phyloP scores from a whole-genome alignment of 805 yeast genomes.

The Kluyveromyces dobzhanskii region DNA sequence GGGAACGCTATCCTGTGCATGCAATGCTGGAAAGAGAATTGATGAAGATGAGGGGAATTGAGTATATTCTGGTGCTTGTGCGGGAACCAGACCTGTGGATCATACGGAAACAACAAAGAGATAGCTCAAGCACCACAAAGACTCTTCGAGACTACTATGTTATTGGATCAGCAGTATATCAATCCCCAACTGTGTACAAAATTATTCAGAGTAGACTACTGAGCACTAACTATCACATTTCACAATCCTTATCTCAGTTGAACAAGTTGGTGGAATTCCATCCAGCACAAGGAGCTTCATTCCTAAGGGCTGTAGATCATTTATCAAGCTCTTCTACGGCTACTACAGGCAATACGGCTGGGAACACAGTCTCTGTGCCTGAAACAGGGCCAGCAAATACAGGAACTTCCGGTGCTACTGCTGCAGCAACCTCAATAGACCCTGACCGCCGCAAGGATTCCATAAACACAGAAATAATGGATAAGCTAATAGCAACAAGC shows the following conservation, averaged over 20 bases:
- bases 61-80: constrained; percentile 65
- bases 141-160: constrained; percentile 75
- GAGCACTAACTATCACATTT: constrained; percentile 36
- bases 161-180: constrained; percentile 86
- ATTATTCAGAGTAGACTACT: constrained; percentile 64
- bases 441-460: constrained; percentile 8
- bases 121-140: constrained; percentile 32
- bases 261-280: constrained; percentile 45
- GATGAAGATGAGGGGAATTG: constrained; percentile 73
- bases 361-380: background rate
- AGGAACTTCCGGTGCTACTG: constrained; percentile 2
- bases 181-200: constrained; percentile 73
- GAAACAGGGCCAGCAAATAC: constrained; percentile 3
- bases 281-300: constrained; percentile 46
- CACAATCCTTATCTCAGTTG: constrained; percentile 39
- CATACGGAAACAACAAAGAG: constrained; percentile 69
- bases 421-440: constrained; percentile 2
- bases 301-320: background rate
- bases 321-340: background rate
- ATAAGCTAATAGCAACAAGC: constrained; percentile 24
- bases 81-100: constrained; percentile 94
- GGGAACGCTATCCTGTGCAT: constrained; percentile 23
- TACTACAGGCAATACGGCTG: constrained; percentile 1
- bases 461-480: constrained; percentile 25
- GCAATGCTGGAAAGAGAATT: constrained; percentile 47